Percentiles rank a stretch among this genome's conserved stretches.
Evolutionary conservation across 2,329 filamentous ascomycete species (phyloP).

Genomic region (Colletotrichum echinochloae): DNA sequence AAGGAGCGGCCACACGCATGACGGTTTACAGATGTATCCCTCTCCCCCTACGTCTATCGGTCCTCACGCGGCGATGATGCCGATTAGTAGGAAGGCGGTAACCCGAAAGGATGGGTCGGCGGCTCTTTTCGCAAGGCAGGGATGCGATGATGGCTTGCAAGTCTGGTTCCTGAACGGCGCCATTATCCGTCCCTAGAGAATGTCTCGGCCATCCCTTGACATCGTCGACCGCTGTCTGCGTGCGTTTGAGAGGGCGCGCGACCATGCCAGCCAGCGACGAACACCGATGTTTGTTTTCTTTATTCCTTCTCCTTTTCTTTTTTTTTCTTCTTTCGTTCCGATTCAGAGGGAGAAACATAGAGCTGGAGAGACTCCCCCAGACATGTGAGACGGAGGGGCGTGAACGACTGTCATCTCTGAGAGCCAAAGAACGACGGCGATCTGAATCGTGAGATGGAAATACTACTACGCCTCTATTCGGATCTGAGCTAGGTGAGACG

Average conservation of each 20-base stretch:
- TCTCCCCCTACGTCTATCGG: neutral
- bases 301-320: neutral
- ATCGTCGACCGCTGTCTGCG: neutral
- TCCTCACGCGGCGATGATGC: neutral
- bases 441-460: neutral
- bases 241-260: neutral
- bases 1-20: neutral
- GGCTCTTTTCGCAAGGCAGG: constrained; percentile 2
- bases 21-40: neutral
- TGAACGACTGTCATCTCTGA: neutral
- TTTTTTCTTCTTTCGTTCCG: neutral
- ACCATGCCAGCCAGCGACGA: neutral
- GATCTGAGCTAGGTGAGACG: neutral
- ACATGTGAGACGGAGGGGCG: neutral
- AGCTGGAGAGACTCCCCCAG: neutral
- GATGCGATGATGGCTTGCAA: neutral
- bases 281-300: neutral
- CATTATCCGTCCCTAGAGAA: neutral
- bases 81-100: neutral
- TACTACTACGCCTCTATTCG: neutral
- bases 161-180: constrained; percentile 1
- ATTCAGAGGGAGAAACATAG: neutral
- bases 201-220: constrained; percentile 32
- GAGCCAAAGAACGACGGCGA: neutral
- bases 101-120: neutral